These are phyloP conservation scores for Linum usitatissimum DNA, from an alignment of 345 rosid species.

Conservation along the genomic window DNA sequence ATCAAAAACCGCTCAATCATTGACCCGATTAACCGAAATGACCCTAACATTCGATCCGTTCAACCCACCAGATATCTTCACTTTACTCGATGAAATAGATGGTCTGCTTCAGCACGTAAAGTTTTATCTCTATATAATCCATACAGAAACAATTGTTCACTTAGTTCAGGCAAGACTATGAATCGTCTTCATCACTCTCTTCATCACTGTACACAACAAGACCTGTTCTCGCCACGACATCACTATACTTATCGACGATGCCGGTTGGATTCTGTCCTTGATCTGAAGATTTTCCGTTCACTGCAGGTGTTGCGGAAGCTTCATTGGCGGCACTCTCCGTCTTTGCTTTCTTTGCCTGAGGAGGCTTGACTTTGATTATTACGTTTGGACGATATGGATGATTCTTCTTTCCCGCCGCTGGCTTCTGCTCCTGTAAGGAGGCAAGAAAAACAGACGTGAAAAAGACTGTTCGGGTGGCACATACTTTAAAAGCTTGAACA, in stretches of 20 bases:
- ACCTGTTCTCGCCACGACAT: slow-evolving; percentile 27
- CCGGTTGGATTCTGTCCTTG: slow-evolving; percentile 16
- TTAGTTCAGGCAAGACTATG: neutral
- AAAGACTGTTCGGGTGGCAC: neutral
- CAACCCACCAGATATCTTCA: too few species aligned
- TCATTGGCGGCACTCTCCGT: slow-evolving; percentile 21
- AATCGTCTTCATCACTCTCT: slow-evolving; percentile 46
- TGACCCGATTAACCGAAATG: too few species aligned
- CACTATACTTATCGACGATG: slow-evolving; percentile 10
- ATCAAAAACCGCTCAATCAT: too few species aligned
- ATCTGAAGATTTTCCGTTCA: slow-evolving; percentile 27
- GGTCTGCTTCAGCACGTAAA: too few species aligned
- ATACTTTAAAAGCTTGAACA: neutral
- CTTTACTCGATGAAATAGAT: too few species aligned
- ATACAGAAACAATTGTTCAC: neutral
- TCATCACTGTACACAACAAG: slow-evolving; percentile 88
- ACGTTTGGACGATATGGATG: slow-evolving; percentile 46
- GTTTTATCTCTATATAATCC: too few species aligned
- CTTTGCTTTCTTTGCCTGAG: slow-evolving; percentile 70
- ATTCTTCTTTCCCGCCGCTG: slow-evolving; percentile 41
- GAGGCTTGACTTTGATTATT: slow-evolving; percentile 67
- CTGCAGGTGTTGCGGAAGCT: slow-evolving; percentile 16
- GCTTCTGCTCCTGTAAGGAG: slow-evolving; percentile 36
- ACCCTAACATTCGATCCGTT: too few species aligned
- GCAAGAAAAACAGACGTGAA: neutral